phyloP scores from a whole-genome alignment of 2,329 filamentous ascomycete species.

The Sporothrix dimorphospora region DNA sequence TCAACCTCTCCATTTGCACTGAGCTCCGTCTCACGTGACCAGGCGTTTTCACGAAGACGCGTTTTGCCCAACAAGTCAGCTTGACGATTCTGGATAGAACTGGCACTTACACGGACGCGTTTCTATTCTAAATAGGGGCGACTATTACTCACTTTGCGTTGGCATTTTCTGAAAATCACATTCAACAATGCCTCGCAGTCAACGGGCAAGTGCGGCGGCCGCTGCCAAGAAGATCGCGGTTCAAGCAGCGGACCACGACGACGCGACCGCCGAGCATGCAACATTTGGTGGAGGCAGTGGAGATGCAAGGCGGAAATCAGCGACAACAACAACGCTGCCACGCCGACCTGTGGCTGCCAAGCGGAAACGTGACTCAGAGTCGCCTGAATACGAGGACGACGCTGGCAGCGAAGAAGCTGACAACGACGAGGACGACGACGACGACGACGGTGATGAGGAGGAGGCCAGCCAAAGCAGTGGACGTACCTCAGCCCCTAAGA shows the following conservation, averaged over 20 bases:
- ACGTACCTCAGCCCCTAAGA: not conserved
- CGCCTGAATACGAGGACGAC: slow-evolving; percentile 9
- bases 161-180: no score
- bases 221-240: slow-evolving; percentile 26
- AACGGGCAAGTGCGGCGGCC: slow-evolving; percentile 30
- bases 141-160: no score
- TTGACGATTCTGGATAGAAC: no score
- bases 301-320: not conserved
- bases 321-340: not conserved
- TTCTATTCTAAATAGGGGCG: no score
- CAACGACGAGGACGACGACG: not conserved
- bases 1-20: not conserved
- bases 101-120: no score
- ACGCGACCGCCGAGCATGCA: not conserved
- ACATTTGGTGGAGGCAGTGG: not conserved
- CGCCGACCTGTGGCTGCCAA: slow-evolving; percentile 6
- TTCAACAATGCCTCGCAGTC: slow-evolving; percentile 25
- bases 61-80: no score
- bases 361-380: slow-evolving; percentile 11
- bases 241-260: slow-evolving; percentile 16
- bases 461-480: not conserved
- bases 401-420: not conserved
- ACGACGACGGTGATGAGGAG: not conserved
- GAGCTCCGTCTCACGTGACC: slow-evolving; percentile 21
- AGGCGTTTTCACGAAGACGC: slow-evolving; percentile 20